Conservation (phyloP, 2,329 filamentous ascomycete genomes). For the Fusarium continuum region DNA sequence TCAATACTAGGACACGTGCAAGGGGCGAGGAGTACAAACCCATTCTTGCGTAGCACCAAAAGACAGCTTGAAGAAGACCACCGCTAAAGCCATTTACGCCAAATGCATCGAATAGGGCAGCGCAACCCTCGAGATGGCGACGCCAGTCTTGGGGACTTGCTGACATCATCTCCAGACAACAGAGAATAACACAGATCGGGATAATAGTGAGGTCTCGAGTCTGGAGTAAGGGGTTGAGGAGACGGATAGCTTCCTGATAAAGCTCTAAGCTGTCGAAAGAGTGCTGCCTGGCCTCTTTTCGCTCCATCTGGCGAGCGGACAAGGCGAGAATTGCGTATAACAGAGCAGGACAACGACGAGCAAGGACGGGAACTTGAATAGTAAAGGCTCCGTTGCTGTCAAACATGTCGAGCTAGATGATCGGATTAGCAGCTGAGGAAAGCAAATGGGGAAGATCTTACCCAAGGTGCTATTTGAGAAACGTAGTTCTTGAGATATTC, state of each 20-base stretch:
- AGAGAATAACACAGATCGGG: constrained; percentile 52
- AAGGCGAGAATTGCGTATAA: constrained; percentile 63
- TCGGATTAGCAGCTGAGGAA: neutral
- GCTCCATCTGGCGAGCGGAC: constrained; percentile 63
- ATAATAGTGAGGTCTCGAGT: constrained; percentile 47
- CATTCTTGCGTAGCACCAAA: constrained; percentile 69
- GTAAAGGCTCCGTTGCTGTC: constrained; percentile 63
- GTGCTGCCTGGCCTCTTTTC: constrained; percentile 55
- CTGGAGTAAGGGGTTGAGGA: constrained; percentile 49
- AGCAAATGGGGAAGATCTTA: constrained; percentile 21
- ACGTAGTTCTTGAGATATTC: constrained; percentile 61
- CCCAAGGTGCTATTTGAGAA: constrained; percentile 63
- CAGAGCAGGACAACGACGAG: constrained; percentile 56
- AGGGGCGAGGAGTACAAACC: constrained; percentile 45
- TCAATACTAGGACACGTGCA: neutral
- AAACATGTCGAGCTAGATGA: constrained; percentile 63
- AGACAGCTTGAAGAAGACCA: constrained; percentile 62
- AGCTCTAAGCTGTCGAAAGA: constrained; percentile 63
- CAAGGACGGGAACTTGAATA: constrained; percentile 60
- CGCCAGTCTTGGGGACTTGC: constrained; percentile 59
- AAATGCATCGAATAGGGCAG: constrained; percentile 62
- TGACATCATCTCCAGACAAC: constrained; percentile 56
- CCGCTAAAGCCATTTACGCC: constrained; percentile 63
- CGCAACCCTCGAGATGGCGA: constrained; percentile 66
- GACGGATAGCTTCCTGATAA: constrained; percentile 63